These are phyloP conservation scores for Yamadazyma tumulicola DNA, from an alignment of 805 yeast species.

Conservation along the genomic window DNA sequence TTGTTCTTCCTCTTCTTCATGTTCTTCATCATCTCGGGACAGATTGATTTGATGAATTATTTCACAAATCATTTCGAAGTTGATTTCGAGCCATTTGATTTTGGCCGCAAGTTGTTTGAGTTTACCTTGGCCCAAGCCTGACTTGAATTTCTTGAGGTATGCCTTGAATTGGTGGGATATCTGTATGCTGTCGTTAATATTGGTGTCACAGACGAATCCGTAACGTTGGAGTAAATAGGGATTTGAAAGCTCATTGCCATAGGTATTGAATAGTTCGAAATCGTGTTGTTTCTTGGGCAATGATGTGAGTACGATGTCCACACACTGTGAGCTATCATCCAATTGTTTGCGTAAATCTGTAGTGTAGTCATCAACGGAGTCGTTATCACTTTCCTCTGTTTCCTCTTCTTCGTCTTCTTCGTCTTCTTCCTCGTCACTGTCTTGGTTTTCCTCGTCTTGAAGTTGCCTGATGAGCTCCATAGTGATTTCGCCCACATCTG, in stretches of 20 bases:
- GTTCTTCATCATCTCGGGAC: constrained; percentile 15
- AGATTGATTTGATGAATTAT: constrained; percentile 8
- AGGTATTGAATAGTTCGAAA: constrained; percentile 73
- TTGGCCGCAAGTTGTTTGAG: constrained; percentile 31
- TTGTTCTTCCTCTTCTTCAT: constrained; percentile 16
- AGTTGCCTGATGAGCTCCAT: constrained; percentile 24
- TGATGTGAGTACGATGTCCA: constrained; percentile 59
- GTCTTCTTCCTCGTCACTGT: constrained; percentile 9
- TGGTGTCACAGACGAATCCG: constrained; percentile 60
- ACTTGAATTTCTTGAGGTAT: constrained; percentile 23
- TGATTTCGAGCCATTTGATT: constrained; percentile 47
- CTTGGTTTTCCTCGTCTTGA: constrained; percentile 10
- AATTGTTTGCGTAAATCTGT: constrained; percentile 18
- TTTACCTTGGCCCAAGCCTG: constrained; percentile 22
- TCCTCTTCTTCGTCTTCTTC: constrained; percentile 2
- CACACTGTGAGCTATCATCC: constrained; percentile 46
- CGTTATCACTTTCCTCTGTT: constrained; percentile 9
- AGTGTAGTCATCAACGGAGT: constrained; percentile 13
- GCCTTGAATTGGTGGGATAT: constrained; percentile 50
- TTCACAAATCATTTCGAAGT: constrained; percentile 37
- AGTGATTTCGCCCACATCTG: constrained; percentile 16
- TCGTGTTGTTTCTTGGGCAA: constrained; percentile 40
- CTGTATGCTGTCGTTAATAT: constrained; percentile 51
- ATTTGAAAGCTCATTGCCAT: constrained; percentile 68
- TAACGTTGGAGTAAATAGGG: constrained; percentile 67